Evolutionary conservation across 805 yeast genomes (phyloP), one percentile per base, ranked within the genome.

Genomic region (Debaryomyces prosopidis): DNA sequence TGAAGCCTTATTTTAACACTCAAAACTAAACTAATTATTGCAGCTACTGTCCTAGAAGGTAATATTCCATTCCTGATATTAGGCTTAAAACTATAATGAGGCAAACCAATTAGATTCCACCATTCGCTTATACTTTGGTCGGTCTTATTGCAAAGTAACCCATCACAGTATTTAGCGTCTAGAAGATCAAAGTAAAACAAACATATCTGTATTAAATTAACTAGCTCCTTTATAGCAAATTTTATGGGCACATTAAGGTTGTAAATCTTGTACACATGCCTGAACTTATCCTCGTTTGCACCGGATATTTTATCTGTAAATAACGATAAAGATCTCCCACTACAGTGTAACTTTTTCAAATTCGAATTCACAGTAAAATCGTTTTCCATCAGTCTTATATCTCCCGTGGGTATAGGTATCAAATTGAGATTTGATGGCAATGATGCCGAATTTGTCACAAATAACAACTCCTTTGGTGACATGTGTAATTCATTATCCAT

Each of bases 401-500:
- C 80, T 1, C 91, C 91, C 28, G 71, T 69, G 1, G 84, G 82
- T 1, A 91, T 77, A 2, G 88, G 85, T 20, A 92, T 76, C 42
- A 92, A 66, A 48, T 85, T 84, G 40, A 89, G 65, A 44, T 82
- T 76, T 4, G 92, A 84, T 1, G 96, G 94, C 48, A 92, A 75
- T 11, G 86, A 80, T 0, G 96, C 78, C n/a, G 92, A 63, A 56
- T 89, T 89, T 0, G 97, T 87, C 10, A 94, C 87, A 58, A 85
- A 89, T 27, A 92, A 71, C 11, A 63, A 58, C 40, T 67, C 68
- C 18, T 57, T 52, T 6, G 47, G 14, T 12, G 19, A 27, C 11
- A 40, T 38, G 11, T 34, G 31, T n/a, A 35, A 5, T 33, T 38
- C 47, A n/a, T 45, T 40, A 36, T 60, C 65, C 65, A 69, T 63